phyloP scores from a whole-genome alignment of 176 grass and related monocot species.

The Cenchrus fungigraminus region DNA sequence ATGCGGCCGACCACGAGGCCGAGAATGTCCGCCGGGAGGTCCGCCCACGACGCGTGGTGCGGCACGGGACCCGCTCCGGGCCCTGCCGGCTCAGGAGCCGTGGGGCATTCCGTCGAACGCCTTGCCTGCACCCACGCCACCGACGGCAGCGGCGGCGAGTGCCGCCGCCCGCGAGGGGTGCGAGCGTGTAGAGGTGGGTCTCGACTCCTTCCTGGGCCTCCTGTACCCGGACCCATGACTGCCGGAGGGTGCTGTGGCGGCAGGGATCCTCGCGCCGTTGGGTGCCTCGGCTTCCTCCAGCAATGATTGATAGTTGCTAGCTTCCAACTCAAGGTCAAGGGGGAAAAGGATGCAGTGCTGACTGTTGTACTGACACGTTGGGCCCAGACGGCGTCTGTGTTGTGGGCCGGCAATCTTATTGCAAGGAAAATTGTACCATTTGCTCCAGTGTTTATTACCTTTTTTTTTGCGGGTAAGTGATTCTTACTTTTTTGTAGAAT shows the following conservation, averaged over 20 bases:
- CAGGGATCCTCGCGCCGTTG: not conserved
- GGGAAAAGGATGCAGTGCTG: not conserved
- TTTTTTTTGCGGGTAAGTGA: too few species aligned
- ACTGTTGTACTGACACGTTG: not conserved
- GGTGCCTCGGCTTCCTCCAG: not conserved
- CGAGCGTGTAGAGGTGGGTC: not conserved
- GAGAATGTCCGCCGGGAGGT: conserved; percentile 43
- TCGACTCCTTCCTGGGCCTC: not conserved
- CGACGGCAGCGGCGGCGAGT: accelerated
- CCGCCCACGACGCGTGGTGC: conserved; percentile 28
- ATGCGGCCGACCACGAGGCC: conserved; percentile 27
- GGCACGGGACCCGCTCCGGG: not conserved
- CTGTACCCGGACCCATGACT: not conserved
- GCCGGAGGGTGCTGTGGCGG: not conserved
- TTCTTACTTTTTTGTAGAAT: too few species aligned
- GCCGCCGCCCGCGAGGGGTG: not conserved
- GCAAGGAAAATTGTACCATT: not conserved
- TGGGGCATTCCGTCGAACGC: conserved; percentile 41
- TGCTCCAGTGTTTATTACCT: too few species aligned
- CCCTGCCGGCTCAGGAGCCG: not conserved
- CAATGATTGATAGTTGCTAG: not conserved
- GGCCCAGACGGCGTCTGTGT: not conserved
- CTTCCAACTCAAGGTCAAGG: not conserved
- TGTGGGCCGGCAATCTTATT: too few species aligned
- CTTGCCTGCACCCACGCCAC: not conserved